These are phyloP conservation scores for Stephanodiscus minutulus DNA, from an alignment of 108 stramenopile species.

Conservation along the genomic window DNA sequence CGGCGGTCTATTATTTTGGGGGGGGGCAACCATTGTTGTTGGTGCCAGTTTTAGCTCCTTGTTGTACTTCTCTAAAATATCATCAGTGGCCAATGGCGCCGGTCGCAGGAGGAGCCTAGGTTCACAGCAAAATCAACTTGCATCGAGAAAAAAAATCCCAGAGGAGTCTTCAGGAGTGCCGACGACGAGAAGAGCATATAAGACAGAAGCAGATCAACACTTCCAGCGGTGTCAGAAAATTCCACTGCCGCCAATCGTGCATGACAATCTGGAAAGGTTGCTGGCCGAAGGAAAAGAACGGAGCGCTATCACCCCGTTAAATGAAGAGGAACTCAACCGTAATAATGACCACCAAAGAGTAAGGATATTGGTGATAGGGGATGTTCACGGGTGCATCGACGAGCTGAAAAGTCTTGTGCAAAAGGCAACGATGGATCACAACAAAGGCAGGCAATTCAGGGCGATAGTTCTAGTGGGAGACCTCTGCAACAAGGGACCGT, in stretches of 20 bases:
- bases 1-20: too few relatives aligned
- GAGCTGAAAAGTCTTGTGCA: slow-evolving; percentile 67
- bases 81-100: too few relatives aligned
- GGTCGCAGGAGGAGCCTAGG: too few relatives aligned
- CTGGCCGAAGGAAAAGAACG: background rate
- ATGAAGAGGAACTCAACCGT: background rate
- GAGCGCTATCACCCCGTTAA: background rate
- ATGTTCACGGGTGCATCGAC: slow-evolving; percentile 84
- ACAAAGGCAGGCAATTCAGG: slow-evolving; percentile 46
- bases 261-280: slow-evolving; percentile 34
- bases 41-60: too few relatives aligned
- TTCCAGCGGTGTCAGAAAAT: slow-evolving; percentile 47
- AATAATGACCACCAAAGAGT: slow-evolving; percentile 11
- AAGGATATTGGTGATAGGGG: slow-evolving; percentile 75
- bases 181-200: slow-evolving; percentile 11
- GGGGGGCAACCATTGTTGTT: too few relatives aligned
- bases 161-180: background rate
- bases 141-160: too few relatives aligned
- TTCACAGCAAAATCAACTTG: too few relatives aligned
- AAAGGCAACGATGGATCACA: slow-evolving; percentile 54
- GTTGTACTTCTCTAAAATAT: too few relatives aligned
- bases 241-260: slow-evolving; percentile 41
- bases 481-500: slow-evolving; percentile 90
- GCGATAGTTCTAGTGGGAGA: slow-evolving; percentile 88
- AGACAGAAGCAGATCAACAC: slow-evolving; percentile 54